phyloP scores from a whole-genome alignment of 306 rosid genomes.

The Pyrus bretschneideri region DNA sequence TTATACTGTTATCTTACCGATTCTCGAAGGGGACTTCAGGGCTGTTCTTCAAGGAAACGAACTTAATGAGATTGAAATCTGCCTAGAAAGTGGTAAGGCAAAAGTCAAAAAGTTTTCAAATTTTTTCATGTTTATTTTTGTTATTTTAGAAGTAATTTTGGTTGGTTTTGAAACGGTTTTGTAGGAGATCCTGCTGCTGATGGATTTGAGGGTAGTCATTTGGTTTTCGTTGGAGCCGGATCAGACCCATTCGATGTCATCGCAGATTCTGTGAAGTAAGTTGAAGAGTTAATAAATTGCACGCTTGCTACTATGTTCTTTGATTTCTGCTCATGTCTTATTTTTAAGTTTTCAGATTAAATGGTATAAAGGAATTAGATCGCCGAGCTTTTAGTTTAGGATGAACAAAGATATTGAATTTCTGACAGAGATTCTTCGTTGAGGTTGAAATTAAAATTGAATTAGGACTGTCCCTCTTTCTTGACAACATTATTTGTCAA shows the following conservation, averaged over 20 bases:
- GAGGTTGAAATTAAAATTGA: background rate
- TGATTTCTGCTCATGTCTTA: background rate
- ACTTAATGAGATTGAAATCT: conserved; percentile 73
- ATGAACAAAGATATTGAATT: background rate
- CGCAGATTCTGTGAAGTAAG: conserved; percentile 76
- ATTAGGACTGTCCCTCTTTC: background rate
- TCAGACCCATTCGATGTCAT: conserved; percentile 81
- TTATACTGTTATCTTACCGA: conserved; percentile 69
- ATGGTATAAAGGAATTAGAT: background rate
- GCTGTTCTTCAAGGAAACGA: conserved; percentile 92
- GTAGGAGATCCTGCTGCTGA: conserved; percentile 80
- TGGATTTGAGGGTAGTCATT: conserved; percentile 73
- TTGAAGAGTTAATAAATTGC: background rate
- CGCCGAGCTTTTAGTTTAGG: background rate
- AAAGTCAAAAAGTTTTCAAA: background rate
- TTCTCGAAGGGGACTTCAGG: conserved; percentile 93
- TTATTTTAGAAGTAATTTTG: background rate
- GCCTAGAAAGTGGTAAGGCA: conserved; percentile 80
- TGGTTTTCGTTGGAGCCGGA: conserved; percentile 75
- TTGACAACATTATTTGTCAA: background rate
- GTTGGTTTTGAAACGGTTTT: conserved; percentile 5
- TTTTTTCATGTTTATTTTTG: background rate
- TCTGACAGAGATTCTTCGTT: background rate
- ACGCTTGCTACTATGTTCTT: background rate
- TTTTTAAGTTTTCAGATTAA: background rate